A percentile compares a stretch with the other conserved stretches of the same genome.
These are phyloP conservation scores for Saccharomycopsis schoenii DNA, from an alignment of 805 yeast genomes.

Conservation along the genomic window DNA sequence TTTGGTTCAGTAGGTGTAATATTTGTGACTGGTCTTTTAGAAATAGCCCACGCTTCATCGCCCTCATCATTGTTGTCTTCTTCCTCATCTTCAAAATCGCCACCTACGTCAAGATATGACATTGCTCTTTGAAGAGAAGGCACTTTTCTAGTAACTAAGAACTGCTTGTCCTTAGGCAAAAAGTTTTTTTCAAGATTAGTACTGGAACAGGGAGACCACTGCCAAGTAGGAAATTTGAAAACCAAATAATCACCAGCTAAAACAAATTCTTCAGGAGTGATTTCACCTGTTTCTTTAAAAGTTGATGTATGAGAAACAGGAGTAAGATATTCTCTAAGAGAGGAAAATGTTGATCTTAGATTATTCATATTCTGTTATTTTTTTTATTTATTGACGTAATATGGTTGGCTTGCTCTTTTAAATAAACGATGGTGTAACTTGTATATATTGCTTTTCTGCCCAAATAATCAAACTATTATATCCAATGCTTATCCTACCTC, in stretches of 20 bases:
- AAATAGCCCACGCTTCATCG: slow-evolving; percentile 27
- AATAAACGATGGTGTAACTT: neutral
- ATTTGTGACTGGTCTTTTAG: slow-evolving; percentile 35
- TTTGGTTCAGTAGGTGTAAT: slow-evolving; percentile 13
- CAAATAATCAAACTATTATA: too few species aligned
- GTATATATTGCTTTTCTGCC: too few species aligned
- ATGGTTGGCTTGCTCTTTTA: neutral
- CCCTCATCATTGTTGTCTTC: slow-evolving; percentile 43
- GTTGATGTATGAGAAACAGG: slow-evolving; percentile 85
- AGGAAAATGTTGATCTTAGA: slow-evolving; percentile 69
- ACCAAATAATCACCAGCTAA: slow-evolving; percentile 89
- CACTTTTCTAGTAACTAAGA: slow-evolving; percentile 77
- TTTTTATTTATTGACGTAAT: neutral
- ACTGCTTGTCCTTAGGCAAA: slow-evolving; percentile 81
- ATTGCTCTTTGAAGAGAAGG: slow-evolving; percentile 73
- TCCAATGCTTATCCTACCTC: neutral
- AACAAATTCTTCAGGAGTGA: slow-evolving; percentile 93
- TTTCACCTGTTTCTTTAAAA: slow-evolving; percentile 77
- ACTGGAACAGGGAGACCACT: slow-evolving; percentile 63
- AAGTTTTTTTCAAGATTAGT: slow-evolving; percentile 47
- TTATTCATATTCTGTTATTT: slow-evolving; percentile 12
- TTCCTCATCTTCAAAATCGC: slow-evolving; percentile 30
- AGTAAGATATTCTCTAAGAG: slow-evolving; percentile 85
- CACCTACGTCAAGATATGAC: slow-evolving; percentile 31
- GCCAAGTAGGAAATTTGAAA: slow-evolving; percentile 94